Conservation (phyloP, 192 early-diverging fungal species). For the Haplosporangium gracile region DNA sequence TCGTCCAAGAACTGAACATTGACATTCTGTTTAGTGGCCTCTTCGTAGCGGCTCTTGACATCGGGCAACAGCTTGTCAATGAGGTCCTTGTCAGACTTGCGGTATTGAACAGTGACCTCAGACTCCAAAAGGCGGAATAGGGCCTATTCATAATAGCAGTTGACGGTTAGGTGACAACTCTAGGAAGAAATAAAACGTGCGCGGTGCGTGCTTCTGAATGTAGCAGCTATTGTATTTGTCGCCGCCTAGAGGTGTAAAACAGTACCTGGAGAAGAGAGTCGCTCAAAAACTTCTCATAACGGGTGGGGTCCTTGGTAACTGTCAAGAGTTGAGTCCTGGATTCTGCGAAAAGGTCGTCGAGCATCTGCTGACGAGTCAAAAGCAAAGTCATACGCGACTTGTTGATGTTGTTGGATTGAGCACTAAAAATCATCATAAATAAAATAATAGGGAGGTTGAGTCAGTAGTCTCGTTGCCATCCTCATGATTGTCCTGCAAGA, state of each 20-base stretch:
- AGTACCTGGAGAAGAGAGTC: slow-evolving; percentile 84
- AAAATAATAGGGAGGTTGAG: not conserved
- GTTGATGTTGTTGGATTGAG: slow-evolving; percentile 96
- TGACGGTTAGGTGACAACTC: not conserved
- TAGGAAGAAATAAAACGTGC: not conserved
- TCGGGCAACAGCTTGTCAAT: slow-evolving; percentile 70
- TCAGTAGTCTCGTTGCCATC: not conserved
- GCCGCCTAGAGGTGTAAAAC: not conserved
- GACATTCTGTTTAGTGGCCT: slow-evolving; percentile 63
- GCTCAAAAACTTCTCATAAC: slow-evolving; percentile 76
- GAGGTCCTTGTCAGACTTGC: slow-evolving; percentile 75
- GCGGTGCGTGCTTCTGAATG: too few relatives aligned
- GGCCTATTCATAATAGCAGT: slow-evolving; percentile 55
- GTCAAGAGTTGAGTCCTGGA: slow-evolving; percentile 71
- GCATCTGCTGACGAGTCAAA: slow-evolving; percentile 87
- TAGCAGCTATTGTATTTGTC: too few relatives aligned
- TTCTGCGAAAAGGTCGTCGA: slow-evolving; percentile 87
- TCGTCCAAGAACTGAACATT: slow-evolving; percentile 67
- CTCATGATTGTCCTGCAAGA: not conserved
- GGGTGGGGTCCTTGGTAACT: slow-evolving; percentile 67
- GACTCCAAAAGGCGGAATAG: slow-evolving; percentile 91
- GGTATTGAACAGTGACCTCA: slow-evolving; percentile 76
- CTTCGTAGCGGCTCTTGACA: slow-evolving; percentile 67
- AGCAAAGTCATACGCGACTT: slow-evolving; percentile 93
- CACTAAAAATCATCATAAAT: slow-evolving; percentile 59